Evolutionary conservation across 2,329 filamentous ascomycete species (phyloP).

Genomic region (Colletotrichum sansevieriae): DNA sequence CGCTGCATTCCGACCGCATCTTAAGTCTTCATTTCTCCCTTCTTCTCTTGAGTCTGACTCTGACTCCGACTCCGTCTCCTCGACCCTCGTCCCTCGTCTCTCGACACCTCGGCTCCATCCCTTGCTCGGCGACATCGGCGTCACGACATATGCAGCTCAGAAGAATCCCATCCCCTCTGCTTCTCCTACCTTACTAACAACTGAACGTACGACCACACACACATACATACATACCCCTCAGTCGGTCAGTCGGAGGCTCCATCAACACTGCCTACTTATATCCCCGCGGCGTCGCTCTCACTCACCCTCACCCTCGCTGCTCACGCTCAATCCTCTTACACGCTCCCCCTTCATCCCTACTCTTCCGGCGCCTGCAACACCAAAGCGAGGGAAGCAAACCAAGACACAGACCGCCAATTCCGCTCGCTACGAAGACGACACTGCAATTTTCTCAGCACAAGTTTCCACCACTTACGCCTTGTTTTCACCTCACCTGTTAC

Average conservation of each 20-base stretch:
- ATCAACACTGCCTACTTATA: slow-evolving; percentile 29
- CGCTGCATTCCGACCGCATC: slow-evolving; percentile 18
- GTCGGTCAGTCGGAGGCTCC: no score
- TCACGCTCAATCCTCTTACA: slow-evolving; percentile 40
- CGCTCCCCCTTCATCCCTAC: slow-evolving; percentile 41
- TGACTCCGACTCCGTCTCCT: background rate
- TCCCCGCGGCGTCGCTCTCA: slow-evolving; percentile 17
- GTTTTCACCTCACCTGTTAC: slow-evolving; percentile 35
- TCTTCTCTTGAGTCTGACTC: background rate
- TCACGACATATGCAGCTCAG: slow-evolving; percentile 24
- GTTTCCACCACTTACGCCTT: slow-evolving; percentile 5
- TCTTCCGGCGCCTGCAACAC: slow-evolving; percentile 30
- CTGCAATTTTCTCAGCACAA: slow-evolving; percentile 10
- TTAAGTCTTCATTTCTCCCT: slow-evolving; percentile 11
- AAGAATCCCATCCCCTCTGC: slow-evolving; percentile 8
- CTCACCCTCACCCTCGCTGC: slow-evolving; percentile 3
- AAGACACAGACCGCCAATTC: slow-evolving; percentile 38
- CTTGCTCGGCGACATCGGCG: slow-evolving; percentile 37
- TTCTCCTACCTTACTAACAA: slow-evolving; percentile 12
- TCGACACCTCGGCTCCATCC: slow-evolving; percentile 11
- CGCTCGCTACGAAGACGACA: slow-evolving; percentile 6
- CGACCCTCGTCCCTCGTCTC: slow-evolving; percentile 16
- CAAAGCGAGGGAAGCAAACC: slow-evolving; percentile 31
- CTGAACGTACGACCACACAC: background rate
- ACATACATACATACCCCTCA: no score